Base-by-base conservation (phyloP, 2,329 filamentous ascomycete genomes). In the Fulvia fulva region DNA sequence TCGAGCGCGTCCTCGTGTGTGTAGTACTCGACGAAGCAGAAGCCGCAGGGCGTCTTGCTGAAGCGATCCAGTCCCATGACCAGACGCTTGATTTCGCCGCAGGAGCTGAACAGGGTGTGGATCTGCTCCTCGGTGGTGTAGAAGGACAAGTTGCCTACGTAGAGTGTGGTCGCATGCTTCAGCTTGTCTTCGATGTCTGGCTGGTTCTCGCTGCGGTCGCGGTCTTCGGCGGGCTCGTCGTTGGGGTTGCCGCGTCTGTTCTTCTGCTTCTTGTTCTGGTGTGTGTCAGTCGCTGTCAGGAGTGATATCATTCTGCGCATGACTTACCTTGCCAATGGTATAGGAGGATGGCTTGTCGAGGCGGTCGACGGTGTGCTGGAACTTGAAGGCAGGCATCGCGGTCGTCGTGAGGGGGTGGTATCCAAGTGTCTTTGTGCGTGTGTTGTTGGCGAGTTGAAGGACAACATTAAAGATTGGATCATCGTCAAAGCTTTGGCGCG, bases 1-100 rank as follows among this genome's bases (percentile, higher is more conserved):
- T 99, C 94, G 51, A 99, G 83, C 8, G 94, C 94, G 75, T 99
- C 94, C 72, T 96, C 88, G 75, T 97, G 94, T 28, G 88, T 97
- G 80, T 97, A 97, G 79, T 99, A 99, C 77, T 99, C 94, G 70
- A 99, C 94, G 72, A 99, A 99, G 81, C 94, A 99, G 81, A 99
- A 99, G 43, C 94, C 94, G 76, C 94, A 99, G 1, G 94, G 94
- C 0, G 94, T 99, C 80, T 99, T 99, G 76, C 89, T 89, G 80
- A 94, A 96, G 58, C 94, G 88, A 74, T 99, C 94, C 53, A 99
- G 85, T 51, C 94, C 94, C 94, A 99, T 99, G 65, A 99, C 86
- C 50, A 99, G 85, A 26, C 94, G 90, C 78, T 99, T 99, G 77
- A 99, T 96, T 79, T 97, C 94, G 70, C 94, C 94, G 76, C 91